Evolutionary conservation across 1,284 basidiomycete species (phyloP).

Genomic region (Mrakiaceae sp.): DNA sequence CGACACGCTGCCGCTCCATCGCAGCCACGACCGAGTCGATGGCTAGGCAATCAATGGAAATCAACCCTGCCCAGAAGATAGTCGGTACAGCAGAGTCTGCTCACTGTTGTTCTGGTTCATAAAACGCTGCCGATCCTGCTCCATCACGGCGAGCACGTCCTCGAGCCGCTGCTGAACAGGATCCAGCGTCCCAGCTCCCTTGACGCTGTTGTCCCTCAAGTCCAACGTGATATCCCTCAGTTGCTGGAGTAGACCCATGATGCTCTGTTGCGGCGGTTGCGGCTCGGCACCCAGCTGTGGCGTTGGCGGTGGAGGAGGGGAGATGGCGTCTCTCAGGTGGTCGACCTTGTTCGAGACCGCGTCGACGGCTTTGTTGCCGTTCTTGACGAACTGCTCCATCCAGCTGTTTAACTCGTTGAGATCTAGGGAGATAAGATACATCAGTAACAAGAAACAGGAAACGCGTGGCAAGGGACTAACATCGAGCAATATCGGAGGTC

Average conservation of each 20-base stretch:
- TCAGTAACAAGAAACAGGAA: not conserved
- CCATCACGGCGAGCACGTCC: conserved; percentile 29
- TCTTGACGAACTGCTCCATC: conserved; percentile 67
- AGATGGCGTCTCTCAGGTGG: conserved; percentile 43
- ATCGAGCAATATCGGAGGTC: conserved; percentile 31
- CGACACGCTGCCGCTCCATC: conserved; percentile 3
- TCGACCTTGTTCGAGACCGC: conserved; percentile 49
- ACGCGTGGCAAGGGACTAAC: conserved; percentile 22
- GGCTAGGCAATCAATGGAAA: not conserved
- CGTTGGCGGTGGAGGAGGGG: conserved; percentile 16
- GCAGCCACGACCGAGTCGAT: not conserved
- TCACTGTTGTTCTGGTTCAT: conserved; percentile 23
- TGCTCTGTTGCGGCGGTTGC: conserved; percentile 9
- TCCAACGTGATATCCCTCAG: conserved; percentile 30
- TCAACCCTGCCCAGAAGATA: not conserved
- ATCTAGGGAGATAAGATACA: conserved; percentile 21
- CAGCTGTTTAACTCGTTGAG: conserved; percentile 43
- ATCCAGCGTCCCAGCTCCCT: conserved; percentile 22
- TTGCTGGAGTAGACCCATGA: conserved; percentile 24
- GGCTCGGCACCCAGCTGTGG: conserved; percentile 5
- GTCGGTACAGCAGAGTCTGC: no score
- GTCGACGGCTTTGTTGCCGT: conserved; percentile 57
- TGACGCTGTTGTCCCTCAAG: conserved; percentile 20
- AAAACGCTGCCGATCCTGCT: conserved; percentile 26
- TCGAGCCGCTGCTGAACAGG: conserved; percentile 28